phyloP scores from a whole-genome alignment of 441 rosid species.

The Metrosideros polymorpha region DNA sequence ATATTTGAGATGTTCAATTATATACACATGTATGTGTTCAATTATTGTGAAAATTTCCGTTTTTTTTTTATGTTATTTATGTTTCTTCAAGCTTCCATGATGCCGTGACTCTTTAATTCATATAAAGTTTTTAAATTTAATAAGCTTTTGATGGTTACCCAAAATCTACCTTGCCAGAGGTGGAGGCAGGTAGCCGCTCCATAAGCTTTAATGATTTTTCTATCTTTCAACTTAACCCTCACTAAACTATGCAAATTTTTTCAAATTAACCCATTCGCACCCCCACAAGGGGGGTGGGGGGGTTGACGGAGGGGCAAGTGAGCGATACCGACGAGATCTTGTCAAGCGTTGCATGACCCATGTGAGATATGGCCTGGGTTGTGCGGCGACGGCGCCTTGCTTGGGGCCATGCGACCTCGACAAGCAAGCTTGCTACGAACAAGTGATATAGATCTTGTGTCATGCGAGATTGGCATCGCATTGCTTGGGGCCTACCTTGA shows the following conservation, averaged over 20 bases:
- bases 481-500: background rate
- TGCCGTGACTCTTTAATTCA: background rate
- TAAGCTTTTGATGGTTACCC: background rate
- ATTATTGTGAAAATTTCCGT: background rate
- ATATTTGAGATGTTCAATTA: background rate
- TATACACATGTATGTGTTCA: background rate
- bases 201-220: background rate
- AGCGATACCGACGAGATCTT: too few species aligned
- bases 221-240: background rate
- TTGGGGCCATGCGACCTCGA: too few species aligned
- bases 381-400: too few species aligned
- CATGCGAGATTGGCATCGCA: background rate
- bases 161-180: background rate
- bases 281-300: too few species aligned
- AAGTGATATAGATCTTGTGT: too few species aligned
- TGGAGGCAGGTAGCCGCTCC: background rate
- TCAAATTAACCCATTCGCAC: too few species aligned
- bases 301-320: too few species aligned
- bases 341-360: background rate
- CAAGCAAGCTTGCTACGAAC: too few species aligned
- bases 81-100: background rate
- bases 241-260: too few species aligned
- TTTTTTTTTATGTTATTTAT: background rate
- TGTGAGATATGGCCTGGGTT: too few species aligned
- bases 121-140: background rate